Base-by-base conservation (phyloP, 2,329 filamentous ascomycete species). In the Amauroascus verrucosus region DNA sequence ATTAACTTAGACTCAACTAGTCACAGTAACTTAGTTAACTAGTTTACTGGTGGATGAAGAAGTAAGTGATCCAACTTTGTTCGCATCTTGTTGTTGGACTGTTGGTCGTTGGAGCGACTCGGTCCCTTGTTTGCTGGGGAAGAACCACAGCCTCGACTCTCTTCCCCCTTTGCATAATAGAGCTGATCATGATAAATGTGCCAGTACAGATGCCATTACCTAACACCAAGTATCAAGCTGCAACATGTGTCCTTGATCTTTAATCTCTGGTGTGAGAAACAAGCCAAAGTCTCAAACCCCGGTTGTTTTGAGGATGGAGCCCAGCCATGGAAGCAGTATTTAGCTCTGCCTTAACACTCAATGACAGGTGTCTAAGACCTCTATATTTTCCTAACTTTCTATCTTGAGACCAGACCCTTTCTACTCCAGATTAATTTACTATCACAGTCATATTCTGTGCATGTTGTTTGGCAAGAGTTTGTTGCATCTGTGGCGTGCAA, bases 331-430 rank as follows among this genome's bases (percentile, higher is more conserved):
- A 38, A 48, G 45, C 6, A 37, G 5, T 3, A 16, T n/a, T n/a
- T n/a, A 28, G 18, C 41, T 24, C 18, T 24, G 40, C 16, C 22
- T 40, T 35, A 18, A 20, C 32, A 13, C 26, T 18, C 9, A 24
- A 6, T 51, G 49, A 51, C 49, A 51, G 49, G 49, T 51, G 49
- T 45, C 49, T n/a, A 51, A 16, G 28, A 32, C 1, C 30, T 37
- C 48, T 40, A 50, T 41, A 41, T 32, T 20, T 11, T 14, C 37
- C 13, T 14, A 28, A 32, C 11, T 41, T 43, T n/a, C 48, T 20
- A 22, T 26, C 11, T 35, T 45, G 45, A 48, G 45, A 37, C 45
- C 45, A 13, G 45, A 26, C 4, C 37, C 18, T 32, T 24, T 48
- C 13, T 35, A n/a, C n/a, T 13, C 14, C 24, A 13, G 4, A 28